Conservation (phyloP, 208 protist genomes). For the Acanthamoeba lenticulata region DNA sequence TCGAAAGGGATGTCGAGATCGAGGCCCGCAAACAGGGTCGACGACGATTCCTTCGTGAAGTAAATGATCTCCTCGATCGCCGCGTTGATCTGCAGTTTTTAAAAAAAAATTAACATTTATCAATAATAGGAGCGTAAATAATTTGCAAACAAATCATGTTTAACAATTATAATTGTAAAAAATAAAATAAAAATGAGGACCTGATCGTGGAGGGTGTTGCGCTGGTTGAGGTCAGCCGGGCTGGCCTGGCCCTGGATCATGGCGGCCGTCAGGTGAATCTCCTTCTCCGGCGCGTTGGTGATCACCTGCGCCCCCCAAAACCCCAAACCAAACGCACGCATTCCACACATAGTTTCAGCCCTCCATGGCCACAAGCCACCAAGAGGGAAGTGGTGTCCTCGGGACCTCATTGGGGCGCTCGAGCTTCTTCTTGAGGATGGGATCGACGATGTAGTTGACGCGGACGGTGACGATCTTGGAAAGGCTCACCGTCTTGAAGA, state of each 20-base stretch:
- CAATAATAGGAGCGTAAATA: not conserved
- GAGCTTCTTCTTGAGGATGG: conserved; percentile 55
- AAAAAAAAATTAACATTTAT: no score
- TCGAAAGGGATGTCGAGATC: conserved; percentile 43
- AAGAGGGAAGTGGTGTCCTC: not conserved
- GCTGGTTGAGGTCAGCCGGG: not conserved
- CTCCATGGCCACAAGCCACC: not conserved
- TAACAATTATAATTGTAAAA: no score
- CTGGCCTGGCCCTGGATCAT: not conserved
- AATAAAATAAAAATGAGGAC: no score
- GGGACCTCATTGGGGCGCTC: not conserved
- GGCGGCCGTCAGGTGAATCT: not conserved
- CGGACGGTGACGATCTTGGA: not conserved
- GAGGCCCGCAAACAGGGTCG: conserved; percentile 40
- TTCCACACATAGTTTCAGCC: no score
- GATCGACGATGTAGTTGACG: conserved; percentile 40
- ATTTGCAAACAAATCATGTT: not conserved
- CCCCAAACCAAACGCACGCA: not conserved
- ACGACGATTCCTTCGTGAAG: conserved; percentile 37
- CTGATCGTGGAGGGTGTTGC: not conserved
- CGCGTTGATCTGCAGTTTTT: not conserved
- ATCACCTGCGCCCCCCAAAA: not conserved
- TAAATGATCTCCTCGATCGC: conserved; percentile 54
- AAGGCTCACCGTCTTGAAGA: conserved; percentile 1
- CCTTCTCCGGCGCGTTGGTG: not conserved